Evolutionary conservation across 176 grass and related monocot genomes (phyloP), one percentile per base, ranked within the genome.

Genomic region (Oryza brachyantha): DNA sequence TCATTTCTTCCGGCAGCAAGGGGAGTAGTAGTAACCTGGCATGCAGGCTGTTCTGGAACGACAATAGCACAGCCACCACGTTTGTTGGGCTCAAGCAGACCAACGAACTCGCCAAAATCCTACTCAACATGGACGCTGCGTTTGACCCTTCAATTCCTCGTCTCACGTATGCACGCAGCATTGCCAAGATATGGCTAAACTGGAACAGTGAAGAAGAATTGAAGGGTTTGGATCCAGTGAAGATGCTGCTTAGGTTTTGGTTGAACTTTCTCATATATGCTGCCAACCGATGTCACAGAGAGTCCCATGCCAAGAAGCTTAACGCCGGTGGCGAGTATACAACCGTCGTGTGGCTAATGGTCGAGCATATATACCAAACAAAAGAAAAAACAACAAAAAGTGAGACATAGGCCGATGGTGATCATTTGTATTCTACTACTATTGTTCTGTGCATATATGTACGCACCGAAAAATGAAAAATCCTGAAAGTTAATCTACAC

Each of bases 231-330:
- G n/a, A 6, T 5, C 7, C 39, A 0, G 0, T 82, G 60, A 0
- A 0, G 0, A 14, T 82, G n/a, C 24, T 74, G 5, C 11, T 5
- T 5, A 0, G 3, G 0, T 43, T 67, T 11, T 83, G 81, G 81
- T 41, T 0, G 17, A 61, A 75, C 42, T 67, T 67, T 57, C 26
- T 83, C 0, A 69, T 73, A 2, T 41, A 75, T 13, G 60, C 43
- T 0, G 61, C 61, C 45, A 60, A 82, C 2, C 14, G 21, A 10
- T 72, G 79, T 38, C 62, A 57, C 26, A 81, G 66, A 38, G n/a
- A 82, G 59, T 73, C 59, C 13, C 69, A 82, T 65, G 60, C 69
- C 29, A 65, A 65, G 59, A 73, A 82, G 31, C 69, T 82, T 31
- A 46, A 24, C 28, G 39, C 10, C 38, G 79, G 59, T 2, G 21